These are phyloP conservation scores for Lipomyces oligophaga DNA, from an alignment of 805 yeast genomes.

Conservation along the genomic window DNA sequence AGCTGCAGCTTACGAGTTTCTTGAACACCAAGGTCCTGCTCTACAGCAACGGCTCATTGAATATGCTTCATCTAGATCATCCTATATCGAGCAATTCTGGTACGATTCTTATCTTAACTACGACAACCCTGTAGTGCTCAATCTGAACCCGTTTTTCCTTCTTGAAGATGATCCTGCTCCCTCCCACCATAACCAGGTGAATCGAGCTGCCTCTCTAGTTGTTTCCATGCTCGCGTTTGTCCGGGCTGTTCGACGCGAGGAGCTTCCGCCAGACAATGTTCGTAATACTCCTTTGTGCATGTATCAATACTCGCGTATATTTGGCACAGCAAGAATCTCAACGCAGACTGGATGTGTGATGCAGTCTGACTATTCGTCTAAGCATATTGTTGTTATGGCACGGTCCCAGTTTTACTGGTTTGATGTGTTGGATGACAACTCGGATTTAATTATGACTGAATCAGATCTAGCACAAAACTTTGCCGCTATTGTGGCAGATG, in stretches of 20 bases:
- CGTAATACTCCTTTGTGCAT: slow-evolving; percentile 71
- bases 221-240: slow-evolving; percentile 75
- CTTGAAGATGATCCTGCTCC: slow-evolving; percentile 87
- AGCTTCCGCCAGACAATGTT: slow-evolving; percentile 65
- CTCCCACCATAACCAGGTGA: slow-evolving; percentile 58
- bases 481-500: slow-evolving; percentile 72
- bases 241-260: slow-evolving; percentile 70
- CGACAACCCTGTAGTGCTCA: slow-evolving; percentile 78
- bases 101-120: slow-evolving; percentile 82
- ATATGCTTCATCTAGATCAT: slow-evolving; percentile 60
- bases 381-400: slow-evolving; percentile 76
- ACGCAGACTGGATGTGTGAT: slow-evolving; percentile 76
- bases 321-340: slow-evolving; percentile 86
- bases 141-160: slow-evolving; percentile 84
- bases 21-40: slow-evolving; percentile 52
- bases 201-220: slow-evolving; percentile 76
- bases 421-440: slow-evolving; percentile 73
- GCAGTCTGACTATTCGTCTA: slow-evolving; percentile 72
- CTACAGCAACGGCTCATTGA: slow-evolving; percentile 61
- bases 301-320: slow-evolving; percentile 85
- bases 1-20: slow-evolving; percentile 54
- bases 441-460: slow-evolving; percentile 69
- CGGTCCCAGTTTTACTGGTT: slow-evolving; percentile 93
- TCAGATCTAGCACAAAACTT: slow-evolving; percentile 71
- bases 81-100: slow-evolving; percentile 93